phyloP scores from a whole-genome alignment of 768 basidiomycete genomes.

The Lactarius vividus region DNA sequence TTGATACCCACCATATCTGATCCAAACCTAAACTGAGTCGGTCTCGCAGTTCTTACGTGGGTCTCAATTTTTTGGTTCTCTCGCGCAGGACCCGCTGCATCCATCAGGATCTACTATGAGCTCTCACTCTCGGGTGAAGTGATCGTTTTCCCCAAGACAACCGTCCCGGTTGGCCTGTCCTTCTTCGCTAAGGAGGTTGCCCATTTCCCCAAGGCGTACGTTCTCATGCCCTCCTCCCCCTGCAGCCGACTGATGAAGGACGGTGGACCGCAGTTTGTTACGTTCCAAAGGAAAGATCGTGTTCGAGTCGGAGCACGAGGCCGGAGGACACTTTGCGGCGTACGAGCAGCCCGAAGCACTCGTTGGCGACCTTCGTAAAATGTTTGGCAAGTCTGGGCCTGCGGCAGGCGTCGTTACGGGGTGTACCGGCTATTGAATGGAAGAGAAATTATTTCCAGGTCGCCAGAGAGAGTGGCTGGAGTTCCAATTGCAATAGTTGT shows the following conservation, averaged over 20 bases:
- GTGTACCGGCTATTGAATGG: not conserved
- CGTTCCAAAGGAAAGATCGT: conserved; percentile 40
- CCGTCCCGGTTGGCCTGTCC: conserved; percentile 49
- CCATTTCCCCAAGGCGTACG: conserved; percentile 40
- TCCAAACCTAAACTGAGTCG: not conserved
- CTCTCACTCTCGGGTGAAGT: not conserved
- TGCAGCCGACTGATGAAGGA: not conserved
- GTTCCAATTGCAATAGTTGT: too few species aligned
- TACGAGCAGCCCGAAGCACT: conserved; percentile 49
- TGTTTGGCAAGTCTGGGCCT: conserved; percentile 54
- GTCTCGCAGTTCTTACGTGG: conserved; percentile 54
- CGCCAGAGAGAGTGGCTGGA: not conserved
- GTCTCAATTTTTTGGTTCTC: conserved; percentile 60
- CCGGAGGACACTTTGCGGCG: conserved; percentile 60
- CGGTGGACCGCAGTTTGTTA: conserved; percentile 17
- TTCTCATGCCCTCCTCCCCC: not conserved
- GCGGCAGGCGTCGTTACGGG: conserved; percentile 48
- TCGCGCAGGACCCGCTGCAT: conserved; percentile 54
- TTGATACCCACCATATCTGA: too few species aligned
- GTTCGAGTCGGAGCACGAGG: conserved; percentile 46
- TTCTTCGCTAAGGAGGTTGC: conserved; percentile 49
- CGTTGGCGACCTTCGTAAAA: conserved; percentile 49
- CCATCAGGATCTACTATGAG: conserved; percentile 60
- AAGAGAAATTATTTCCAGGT: not conserved
- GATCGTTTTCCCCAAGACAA: not conserved